phyloP scores from a whole-genome alignment of 805 yeast species.

The Candida gorgasii region DNA sequence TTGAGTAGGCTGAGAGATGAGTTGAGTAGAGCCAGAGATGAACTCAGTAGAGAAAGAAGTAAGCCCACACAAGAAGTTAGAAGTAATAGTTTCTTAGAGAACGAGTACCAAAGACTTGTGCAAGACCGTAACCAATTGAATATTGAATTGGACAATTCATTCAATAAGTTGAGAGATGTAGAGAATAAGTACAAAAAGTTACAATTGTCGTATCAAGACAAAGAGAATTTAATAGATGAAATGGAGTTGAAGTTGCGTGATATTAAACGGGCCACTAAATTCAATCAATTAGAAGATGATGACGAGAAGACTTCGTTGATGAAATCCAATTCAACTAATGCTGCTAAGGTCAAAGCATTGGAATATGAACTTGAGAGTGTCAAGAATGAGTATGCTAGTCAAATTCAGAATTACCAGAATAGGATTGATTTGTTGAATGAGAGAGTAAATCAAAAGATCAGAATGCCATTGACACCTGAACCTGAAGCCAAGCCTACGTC shows the following conservation, averaged over 20 bases:
- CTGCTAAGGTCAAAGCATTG: constrained; percentile 36
- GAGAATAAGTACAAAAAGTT: constrained; percentile 16
- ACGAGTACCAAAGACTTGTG: constrained; percentile 15
- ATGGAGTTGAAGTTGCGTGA: constrained; percentile 35
- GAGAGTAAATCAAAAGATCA: background rate
- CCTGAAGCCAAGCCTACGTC: background rate
- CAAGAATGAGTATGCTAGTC: constrained; percentile 31
- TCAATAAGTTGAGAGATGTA: constrained; percentile 31
- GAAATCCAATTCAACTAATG: constrained; percentile 37
- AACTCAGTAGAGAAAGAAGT: constrained; percentile 10
- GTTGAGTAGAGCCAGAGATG: constrained; percentile 6
- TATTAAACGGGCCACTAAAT: constrained; percentile 24
- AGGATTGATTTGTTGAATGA: constrained; percentile 24
- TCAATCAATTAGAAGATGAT: constrained; percentile 25
- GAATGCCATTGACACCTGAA: background rate
- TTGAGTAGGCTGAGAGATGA: background rate
- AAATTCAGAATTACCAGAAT: constrained; percentile 33
- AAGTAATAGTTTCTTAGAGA: constrained; percentile 5
- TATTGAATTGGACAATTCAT: constrained; percentile 32
- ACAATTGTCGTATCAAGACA: constrained; percentile 27
- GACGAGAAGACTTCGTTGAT: constrained; percentile 36
- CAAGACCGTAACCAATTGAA: constrained; percentile 18
- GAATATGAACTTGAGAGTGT: constrained; percentile 34
- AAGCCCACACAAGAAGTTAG: background rate
- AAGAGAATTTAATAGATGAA: constrained; percentile 37